These are phyloP conservation scores for Ustilago cynodontis DNA, from an alignment of 1,284 basidiomycete genomes.

Conservation along the genomic window DNA sequence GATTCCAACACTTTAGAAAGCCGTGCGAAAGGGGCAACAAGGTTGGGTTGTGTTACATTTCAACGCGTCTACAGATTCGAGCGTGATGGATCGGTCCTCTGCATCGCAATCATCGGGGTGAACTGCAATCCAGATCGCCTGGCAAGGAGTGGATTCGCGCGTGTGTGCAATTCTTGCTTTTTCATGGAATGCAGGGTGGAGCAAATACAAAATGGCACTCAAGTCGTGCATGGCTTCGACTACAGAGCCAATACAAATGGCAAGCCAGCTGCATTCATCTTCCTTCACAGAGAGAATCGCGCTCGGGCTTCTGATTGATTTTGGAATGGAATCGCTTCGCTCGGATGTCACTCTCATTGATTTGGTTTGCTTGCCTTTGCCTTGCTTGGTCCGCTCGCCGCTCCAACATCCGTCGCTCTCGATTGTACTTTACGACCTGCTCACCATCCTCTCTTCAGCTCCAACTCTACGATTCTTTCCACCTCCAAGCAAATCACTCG, in stretches of 20 bases:
- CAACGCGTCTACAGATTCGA: constrained; percentile 9
- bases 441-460: background rate
- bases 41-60: constrained; percentile 10
- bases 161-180: too few relatives aligned
- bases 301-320: background rate
- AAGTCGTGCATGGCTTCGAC: background rate
- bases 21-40: constrained; percentile 12
- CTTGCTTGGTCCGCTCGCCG: too few relatives aligned
- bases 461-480: background rate
- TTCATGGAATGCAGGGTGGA: constrained; percentile 17
- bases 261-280: constrained; percentile 16
- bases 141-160: background rate
- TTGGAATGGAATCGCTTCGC: background rate
- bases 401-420: background rate
- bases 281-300: background rate
- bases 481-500: background rate
- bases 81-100: background rate
- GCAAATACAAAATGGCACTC: constrained; percentile 12
- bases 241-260: constrained; percentile 10
- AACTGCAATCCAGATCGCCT: background rate
- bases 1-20: background rate
- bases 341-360: background rate
- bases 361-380: background rate
- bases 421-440: background rate
- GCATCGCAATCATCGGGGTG: background rate